Conservation (phyloP, 2,329 filamentous ascomycete species). For the Cercospora brassicicola region DNA sequence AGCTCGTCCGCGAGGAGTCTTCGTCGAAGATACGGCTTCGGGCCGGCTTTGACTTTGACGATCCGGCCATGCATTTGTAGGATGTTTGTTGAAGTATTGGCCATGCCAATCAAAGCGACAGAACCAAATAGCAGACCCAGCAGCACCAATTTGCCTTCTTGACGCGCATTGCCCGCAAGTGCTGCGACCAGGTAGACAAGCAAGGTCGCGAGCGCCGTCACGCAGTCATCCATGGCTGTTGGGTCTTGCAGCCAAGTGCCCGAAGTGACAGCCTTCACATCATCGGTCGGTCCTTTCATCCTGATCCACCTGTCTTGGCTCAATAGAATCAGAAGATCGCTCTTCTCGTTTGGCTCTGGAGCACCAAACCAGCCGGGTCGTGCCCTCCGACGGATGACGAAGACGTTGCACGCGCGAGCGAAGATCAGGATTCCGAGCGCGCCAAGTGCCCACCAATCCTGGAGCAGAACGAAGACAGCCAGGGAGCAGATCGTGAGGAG, state of each 20-base stretch:
- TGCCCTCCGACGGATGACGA: slow-evolving; percentile 56
- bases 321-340: slow-evolving; percentile 57
- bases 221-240: slow-evolving; percentile 53
- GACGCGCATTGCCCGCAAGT: slow-evolving; percentile 57
- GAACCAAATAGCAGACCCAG: slow-evolving; percentile 55
- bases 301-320: slow-evolving; percentile 54
- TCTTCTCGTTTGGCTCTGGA: slow-evolving; percentile 39
- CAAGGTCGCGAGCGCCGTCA: slow-evolving; percentile 57
- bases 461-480: slow-evolving; percentile 8
- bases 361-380: slow-evolving; percentile 36
- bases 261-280: slow-evolving; percentile 61
- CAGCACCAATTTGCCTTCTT: slow-evolving; percentile 55
- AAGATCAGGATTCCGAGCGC: slow-evolving; percentile 53
- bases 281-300: slow-evolving; percentile 56
- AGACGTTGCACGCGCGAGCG: slow-evolving; percentile 58
- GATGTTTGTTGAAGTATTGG: slow-evolving; percentile 8
- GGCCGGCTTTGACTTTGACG: slow-evolving; percentile 31
- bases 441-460: slow-evolving; percentile 49
- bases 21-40: slow-evolving; percentile 39
- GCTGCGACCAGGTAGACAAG: slow-evolving; percentile 58
- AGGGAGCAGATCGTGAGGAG: slow-evolving; percentile 20
- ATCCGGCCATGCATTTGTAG: slow-evolving; percentile 42
- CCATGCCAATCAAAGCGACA: slow-evolving; percentile 41
- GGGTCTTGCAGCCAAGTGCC: slow-evolving; percentile 58
- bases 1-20: slow-evolving; percentile 44